Evolutionary conservation across 2,329 filamentous ascomycete genomes (phyloP), one percentile per base, ranked within the genome.

Genomic region (Fusarium citri): DNA sequence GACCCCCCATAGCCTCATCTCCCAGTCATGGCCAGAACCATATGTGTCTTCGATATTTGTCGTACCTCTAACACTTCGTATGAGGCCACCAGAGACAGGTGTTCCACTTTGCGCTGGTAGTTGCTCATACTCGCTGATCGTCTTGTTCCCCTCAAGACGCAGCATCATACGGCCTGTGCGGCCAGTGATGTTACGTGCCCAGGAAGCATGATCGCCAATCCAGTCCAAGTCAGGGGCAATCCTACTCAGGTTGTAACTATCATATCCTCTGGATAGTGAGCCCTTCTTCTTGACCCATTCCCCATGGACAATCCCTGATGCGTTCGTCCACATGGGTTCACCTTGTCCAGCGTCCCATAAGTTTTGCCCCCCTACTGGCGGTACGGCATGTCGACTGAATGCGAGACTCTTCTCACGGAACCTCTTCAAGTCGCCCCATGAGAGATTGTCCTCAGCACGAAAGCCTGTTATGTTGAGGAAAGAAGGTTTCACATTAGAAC

Each of bases 171-270:
- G 89, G 16, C 93, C 93, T 50, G 88, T 84, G 3, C 79, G 76
- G 2, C 93, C 92, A 1, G 94, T 97, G 62, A 97, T 85, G 78
- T 98, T 98, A 68, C 93, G 88, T 26, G 88, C 88, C 86, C 93
- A 97, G 16, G 89, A 86, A 28, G 82, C 80, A 45, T 86, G 84
- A 57, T 79, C 78, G 28, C 76, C 83, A 23, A 88, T 85, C 84
- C 94, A 97, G 45, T 89, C 86, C 65, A 92, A 85, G 15, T 83
- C 86, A 2, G 90, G 88, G 15, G 88, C 86, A 65, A 92, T 88
- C 15, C 85, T 85, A 31, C 88, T 90, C 46, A 92, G 81, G 73
- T 94, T 94, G 78, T 83, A 87, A 77, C 76, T 85, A 77, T 76
- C 83, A 77, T 80, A 85, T 66, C 75, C 84, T 72, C 79, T 83